Conservation (phyloP, 2,329 filamentous ascomycete species). For the Microdochium trichocladiopsis region DNA sequence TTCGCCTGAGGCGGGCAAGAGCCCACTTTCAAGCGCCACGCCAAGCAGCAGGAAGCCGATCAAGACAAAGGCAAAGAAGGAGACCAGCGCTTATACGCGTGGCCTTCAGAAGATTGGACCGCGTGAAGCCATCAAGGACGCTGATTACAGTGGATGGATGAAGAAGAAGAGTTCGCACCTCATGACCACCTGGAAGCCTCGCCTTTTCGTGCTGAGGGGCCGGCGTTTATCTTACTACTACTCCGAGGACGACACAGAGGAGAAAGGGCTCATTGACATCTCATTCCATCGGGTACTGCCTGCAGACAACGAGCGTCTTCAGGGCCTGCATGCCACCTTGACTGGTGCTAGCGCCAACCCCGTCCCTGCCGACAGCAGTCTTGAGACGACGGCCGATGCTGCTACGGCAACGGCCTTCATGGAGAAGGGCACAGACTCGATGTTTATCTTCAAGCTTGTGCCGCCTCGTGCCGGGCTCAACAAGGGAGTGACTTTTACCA, state of each 20-base stretch:
- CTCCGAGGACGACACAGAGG: constrained; percentile 82
- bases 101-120: constrained; percentile 78
- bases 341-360: constrained; percentile 75
- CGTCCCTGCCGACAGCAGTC: constrained; percentile 36
- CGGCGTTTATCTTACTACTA: constrained; percentile 94
- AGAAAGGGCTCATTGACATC: constrained; percentile 95
- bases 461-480: constrained; percentile 83
- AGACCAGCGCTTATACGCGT: constrained; percentile 87
- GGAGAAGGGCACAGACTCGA: constrained; percentile 53
- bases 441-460: constrained; percentile 98
- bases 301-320: constrained; percentile 84
- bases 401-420: constrained; percentile 27
- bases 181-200: constrained; percentile 96
- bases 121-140: constrained; percentile 73
- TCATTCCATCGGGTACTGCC: constrained; percentile 95
- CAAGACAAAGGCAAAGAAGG: constrained; percentile 73
- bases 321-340: constrained; percentile 83
- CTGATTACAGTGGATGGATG: constrained; percentile 98
- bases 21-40: constrained; percentile 40
- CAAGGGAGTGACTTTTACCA: constrained; percentile 92
- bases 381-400: constrained; percentile 34
- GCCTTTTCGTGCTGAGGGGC: constrained; percentile 90
- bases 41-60: constrained; percentile 38
- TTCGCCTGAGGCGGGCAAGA: constrained; percentile 58
- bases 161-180: constrained; percentile 96